Evolutionary conservation across 768 basidiomycete species (phyloP).

Genomic region (Panaeolus cyanescens): DNA sequence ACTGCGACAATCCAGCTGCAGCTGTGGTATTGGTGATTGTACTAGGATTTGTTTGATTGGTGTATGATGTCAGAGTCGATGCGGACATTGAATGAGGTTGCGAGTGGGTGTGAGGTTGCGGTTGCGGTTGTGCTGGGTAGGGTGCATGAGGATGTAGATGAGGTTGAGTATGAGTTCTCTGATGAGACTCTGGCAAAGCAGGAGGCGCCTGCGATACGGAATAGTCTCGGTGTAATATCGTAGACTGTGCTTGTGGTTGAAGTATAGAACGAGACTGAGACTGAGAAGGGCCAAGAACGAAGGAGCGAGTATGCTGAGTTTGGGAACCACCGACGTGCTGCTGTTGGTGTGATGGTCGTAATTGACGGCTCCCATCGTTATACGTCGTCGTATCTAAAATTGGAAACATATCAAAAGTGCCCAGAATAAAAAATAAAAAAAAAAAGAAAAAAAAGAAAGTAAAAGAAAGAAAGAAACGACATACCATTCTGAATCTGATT

Average conservation of each 20-base stretch:
- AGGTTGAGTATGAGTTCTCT: background rate
- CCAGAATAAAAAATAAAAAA: background rate
- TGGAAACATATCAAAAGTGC: background rate
- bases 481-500: too few relatives aligned
- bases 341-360: background rate
- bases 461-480: background rate
- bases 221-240: too few relatives aligned
- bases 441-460: background rate
- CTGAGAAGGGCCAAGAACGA: background rate
- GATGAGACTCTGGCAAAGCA: too few relatives aligned
- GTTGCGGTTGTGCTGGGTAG: too few relatives aligned
- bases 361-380: background rate
- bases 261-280: too few relatives aligned
- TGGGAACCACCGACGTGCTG: background rate
- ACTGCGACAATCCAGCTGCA: too few relatives aligned
- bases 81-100: background rate
- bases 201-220: too few relatives aligned
- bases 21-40: background rate
- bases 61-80: background rate
- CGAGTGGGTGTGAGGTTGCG: too few relatives aligned
- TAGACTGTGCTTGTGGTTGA: too few relatives aligned
- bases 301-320: background rate
- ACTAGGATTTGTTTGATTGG: background rate
- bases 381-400: background rate
- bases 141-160: background rate